Evolutionary conservation across 2,329 filamentous ascomycete species (phyloP), one percentile per base, ranked within the genome.

Genomic region (Claviceps arundinis): DNA sequence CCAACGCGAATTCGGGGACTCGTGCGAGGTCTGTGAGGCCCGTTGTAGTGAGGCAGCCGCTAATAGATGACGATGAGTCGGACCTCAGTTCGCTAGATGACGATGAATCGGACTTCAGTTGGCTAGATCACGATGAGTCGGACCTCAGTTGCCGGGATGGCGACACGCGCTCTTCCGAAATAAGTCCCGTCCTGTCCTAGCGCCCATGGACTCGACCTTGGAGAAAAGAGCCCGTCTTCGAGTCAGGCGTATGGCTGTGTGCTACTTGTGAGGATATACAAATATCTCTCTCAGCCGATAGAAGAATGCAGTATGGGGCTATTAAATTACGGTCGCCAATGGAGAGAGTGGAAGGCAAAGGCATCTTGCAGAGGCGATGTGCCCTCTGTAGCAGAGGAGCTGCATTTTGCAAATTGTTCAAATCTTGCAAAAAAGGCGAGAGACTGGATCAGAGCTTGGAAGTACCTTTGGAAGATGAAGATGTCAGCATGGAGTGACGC

Each of bases 241-340:
- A 14, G 11, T 16, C 42, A 19, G 59, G 59, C 1, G 38, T 56
- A 2, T 59, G 58, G 58, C 56, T 60, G 11, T 61, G 58, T 49
- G 37, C 46, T 4, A 34, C 37, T 14, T 61, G 59, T 46, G 51
- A 54, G 42, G n/a, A 37, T 22, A 51, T 40, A 34, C 47, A 58
- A 22, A 37, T 48, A 1, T 48, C 53, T 9, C 40, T 26, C 8
- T 5, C 11, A 2, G 47, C 38, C 2, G 37, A 41, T 16, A 13
- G 19, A 13, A 24, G 14, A 3, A 53, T 6, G 17, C 14, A 19
- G 16, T 17, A 9, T 48, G n/a, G 38, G 14, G 3, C 3, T 22
- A 42, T 5, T 16, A n/a, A 8, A 24, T 52, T 58, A 14, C 52
- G 40, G 40, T 55, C 54, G 30, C 58, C 58, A 2, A 54, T 58